These are phyloP conservation scores for Backusella psychrophila DNA, from an alignment of 192 early-diverging fungal genomes.

Conservation along the genomic window DNA sequence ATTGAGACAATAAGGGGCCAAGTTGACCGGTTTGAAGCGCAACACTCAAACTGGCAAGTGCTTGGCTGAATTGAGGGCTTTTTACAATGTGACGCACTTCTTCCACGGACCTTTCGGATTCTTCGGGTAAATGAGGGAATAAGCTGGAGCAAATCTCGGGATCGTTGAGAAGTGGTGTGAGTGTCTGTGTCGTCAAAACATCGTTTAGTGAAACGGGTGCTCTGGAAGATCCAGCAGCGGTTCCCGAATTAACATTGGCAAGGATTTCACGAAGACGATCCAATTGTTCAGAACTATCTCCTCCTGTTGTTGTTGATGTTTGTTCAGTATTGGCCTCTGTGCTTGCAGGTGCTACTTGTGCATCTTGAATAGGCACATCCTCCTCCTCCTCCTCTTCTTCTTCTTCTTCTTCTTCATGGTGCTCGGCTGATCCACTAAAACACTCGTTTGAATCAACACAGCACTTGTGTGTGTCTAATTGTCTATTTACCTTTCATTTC, in stretches of 20 bases:
- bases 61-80: slow-evolving; percentile 14
- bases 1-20: slow-evolving; percentile 13
- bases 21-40: slow-evolving; percentile 19
- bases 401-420: neutral
- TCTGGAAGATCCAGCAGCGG: neutral
- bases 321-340: neutral
- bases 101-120: slow-evolving; percentile 5
- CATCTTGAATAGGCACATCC: neutral
- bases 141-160: neutral
- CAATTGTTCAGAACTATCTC: neutral
- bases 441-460: no score
- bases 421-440: neutral
- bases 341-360: no score
- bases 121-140: slow-evolving; percentile 26
- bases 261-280: slow-evolving; percentile 4
- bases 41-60: slow-evolving; percentile 18
- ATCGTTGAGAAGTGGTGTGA: slow-evolving; percentile 15
- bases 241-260: neutral
- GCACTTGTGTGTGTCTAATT: neutral
- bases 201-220: neutral
- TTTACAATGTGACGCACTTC: slow-evolving; percentile 23
- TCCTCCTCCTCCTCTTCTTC: neutral
- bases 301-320: neutral
- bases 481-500: neutral
- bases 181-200: slow-evolving; percentile 4